A percentile compares a stretch with the other conserved stretches of the same genome.
phyloP scores from a whole-genome alignment of 2,329 filamentous ascomycete species.

The Fusarium azukiicola region DNA sequence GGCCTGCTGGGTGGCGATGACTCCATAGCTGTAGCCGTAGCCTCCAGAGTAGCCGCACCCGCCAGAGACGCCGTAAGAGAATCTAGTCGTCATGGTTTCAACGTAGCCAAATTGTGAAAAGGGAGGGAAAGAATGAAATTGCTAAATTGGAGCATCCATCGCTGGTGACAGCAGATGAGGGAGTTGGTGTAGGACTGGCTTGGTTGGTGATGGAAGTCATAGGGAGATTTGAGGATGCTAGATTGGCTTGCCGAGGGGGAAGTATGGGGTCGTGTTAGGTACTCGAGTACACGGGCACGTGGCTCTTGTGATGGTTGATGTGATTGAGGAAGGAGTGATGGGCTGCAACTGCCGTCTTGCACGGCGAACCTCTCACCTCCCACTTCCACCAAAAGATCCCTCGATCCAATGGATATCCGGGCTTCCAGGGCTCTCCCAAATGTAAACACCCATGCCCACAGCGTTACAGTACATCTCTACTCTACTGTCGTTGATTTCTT shows the following conservation, averaged over 20 bases:
- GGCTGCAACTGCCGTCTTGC: not conserved
- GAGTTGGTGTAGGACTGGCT: not conserved
- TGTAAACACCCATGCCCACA: too few species aligned
- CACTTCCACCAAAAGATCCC: not conserved
- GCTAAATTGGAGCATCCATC: not conserved
- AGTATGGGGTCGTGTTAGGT: not conserved
- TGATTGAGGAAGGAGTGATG: not conserved
- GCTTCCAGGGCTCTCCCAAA: too few species aligned
- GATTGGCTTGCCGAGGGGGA: not conserved
- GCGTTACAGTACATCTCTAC: not conserved
- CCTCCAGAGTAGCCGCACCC: constrained; percentile 1
- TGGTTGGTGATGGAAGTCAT: not conserved
- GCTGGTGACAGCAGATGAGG: not conserved
- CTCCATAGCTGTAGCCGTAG: constrained; percentile 23
- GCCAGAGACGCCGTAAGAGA: constrained; percentile 1
- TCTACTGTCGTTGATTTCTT: not conserved
- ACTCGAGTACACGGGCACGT: not conserved
- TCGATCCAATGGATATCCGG: too few species aligned
- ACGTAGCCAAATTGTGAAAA: not conserved
- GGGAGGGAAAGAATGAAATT: not conserved
- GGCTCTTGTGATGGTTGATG: not conserved
- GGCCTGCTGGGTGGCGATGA: not conserved
- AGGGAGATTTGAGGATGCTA: not conserved
- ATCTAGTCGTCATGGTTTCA: not conserved
- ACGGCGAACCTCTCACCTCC: not conserved